Base-by-base conservation (phyloP, 768 basidiomycete species). In the Exidia glandulosa region DNA sequence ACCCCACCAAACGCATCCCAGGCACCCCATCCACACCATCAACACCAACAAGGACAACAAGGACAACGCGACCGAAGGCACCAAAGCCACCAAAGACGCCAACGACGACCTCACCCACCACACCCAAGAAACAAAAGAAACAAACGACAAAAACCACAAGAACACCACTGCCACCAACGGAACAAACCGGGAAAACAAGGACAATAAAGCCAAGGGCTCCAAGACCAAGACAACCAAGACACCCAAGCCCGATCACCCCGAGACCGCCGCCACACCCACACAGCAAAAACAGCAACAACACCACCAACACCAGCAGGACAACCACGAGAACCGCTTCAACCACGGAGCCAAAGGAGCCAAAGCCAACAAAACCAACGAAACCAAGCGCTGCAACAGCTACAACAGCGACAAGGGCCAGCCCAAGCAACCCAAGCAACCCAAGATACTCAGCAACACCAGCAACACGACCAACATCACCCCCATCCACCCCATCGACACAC, bases 351-450 rank as follows among this genome's bases (percentile, higher is more conserved):
- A 81, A 33, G 89, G 83, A 0, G 75, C 76, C 25, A 81, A 81
- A 45, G 87, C 86, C 14, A 92, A 90, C 65, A 87, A 94, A 67
- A 91, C 90, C 36, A 97, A 98, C 71, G 82, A 85, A 14, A 94
- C 94, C 88, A 95, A 94, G 71, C 83, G 86, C 62, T 98, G 95
- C 76, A 92, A 92, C 75, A 95, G 93, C 66, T 99, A 97, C 74
- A 93, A 93, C 73, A 88, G 94, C 33, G 95, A 99, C 68, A 90
- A 80, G 14, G 94, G 87, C 56, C 72, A 98, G 33, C 96, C 95
- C 2, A 76, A 78, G n/a, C 87, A 93, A 60, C 85, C 86, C 5
- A 89, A 94, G 62, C 80, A 78, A 62, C 71, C 94, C 55, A 79
- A 88, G 94, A 90, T 99, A 59, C 83, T 79, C 63, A 89, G 98